Evolutionary conservation across 2,329 filamentous ascomycete genomes (phyloP).

Genomic region (Trichoderma sp.): DNA sequence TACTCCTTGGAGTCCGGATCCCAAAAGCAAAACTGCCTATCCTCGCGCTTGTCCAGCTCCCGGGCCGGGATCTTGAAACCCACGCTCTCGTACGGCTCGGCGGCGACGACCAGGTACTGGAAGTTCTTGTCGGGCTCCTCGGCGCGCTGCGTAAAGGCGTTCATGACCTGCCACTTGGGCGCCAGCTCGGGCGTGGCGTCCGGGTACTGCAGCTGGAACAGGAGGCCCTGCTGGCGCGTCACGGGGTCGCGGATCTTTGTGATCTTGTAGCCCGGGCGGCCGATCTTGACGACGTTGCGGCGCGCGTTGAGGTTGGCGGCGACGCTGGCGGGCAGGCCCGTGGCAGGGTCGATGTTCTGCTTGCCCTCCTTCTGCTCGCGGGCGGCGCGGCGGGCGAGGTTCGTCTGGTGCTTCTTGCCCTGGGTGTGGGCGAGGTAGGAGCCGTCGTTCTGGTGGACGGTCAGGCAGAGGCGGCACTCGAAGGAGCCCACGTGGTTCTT

Average conservation of each 20-base stretch:
- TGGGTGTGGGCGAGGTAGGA: constrained; percentile 98
- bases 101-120: constrained; percentile 92
- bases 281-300: constrained; percentile 89
- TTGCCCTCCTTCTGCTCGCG: constrained; percentile 89
- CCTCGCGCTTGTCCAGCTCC: constrained; percentile 86
- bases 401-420: constrained; percentile 98
- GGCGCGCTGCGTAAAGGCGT: constrained; percentile 90
- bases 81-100: constrained; percentile 97
- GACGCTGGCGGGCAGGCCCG: constrained; percentile 70
- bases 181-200: constrained; percentile 74
- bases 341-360: constrained; percentile 63
- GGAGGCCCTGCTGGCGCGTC: constrained; percentile 79
- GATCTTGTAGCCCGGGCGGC: constrained; percentile 94
- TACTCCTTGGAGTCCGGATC: constrained; percentile 95
- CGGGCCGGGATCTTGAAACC: constrained; percentile 92
- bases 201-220: constrained; percentile 97
- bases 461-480: constrained; percentile 94
- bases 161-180: constrained; percentile 94
- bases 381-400: constrained; percentile 91
- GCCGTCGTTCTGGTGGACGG: constrained; percentile 97
- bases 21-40: constrained; percentile 90
- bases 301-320: constrained; percentile 65
- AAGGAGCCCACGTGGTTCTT: constrained; percentile 98
- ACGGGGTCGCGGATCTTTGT: constrained; percentile 90
- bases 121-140: constrained; percentile 93